These are phyloP conservation scores for Kodamaea fungicola DNA, from an alignment of 1,139 yeast species.

Conservation along the genomic window DNA sequence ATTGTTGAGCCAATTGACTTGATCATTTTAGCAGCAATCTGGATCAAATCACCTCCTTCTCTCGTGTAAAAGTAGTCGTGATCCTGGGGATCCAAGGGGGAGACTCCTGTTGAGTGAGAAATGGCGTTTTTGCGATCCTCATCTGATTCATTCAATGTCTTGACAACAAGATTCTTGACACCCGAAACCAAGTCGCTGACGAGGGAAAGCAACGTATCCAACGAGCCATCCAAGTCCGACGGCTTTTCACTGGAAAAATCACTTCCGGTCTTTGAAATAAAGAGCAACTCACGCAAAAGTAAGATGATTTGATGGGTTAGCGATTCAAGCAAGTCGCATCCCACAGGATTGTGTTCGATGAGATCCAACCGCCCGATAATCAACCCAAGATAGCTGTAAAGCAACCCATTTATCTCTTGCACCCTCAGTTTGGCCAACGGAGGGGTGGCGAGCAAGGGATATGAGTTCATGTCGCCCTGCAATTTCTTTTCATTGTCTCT, in stretches of 20 bases:
- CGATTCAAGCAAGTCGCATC: conserved; percentile 64
- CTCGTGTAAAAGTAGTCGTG: conserved; percentile 52
- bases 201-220: conserved; percentile 55
- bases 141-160: conserved; percentile 42
- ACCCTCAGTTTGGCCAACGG: conserved; percentile 72
- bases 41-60: conserved; percentile 65
- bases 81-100: conserved; percentile 2
- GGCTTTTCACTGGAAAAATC: conserved; percentile 41
- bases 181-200: conserved; percentile 66
- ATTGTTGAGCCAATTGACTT: conserved; percentile 50
- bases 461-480: conserved; percentile 38
- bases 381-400: conserved; percentile 68
- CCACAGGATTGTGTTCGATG: conserved; percentile 67
- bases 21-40: conserved; percentile 63
- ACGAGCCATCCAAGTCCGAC: conserved; percentile 49
- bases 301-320: conserved; percentile 67
- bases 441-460: conserved; percentile 47
- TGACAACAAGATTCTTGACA: conserved; percentile 59
- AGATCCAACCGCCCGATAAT: conserved; percentile 71
- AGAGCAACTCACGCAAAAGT: conserved; percentile 59
- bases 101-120: conserved; percentile 2
- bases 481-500: conserved; percentile 34
- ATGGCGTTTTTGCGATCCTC: conserved; percentile 16
- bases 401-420: conserved; percentile 68
- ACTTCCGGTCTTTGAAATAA: conserved; percentile 56